These are phyloP conservation scores for Talaromyces wortmannii DNA, from an alignment of 495 filamentous ascomycete genomes.

Conservation along the genomic window DNA sequence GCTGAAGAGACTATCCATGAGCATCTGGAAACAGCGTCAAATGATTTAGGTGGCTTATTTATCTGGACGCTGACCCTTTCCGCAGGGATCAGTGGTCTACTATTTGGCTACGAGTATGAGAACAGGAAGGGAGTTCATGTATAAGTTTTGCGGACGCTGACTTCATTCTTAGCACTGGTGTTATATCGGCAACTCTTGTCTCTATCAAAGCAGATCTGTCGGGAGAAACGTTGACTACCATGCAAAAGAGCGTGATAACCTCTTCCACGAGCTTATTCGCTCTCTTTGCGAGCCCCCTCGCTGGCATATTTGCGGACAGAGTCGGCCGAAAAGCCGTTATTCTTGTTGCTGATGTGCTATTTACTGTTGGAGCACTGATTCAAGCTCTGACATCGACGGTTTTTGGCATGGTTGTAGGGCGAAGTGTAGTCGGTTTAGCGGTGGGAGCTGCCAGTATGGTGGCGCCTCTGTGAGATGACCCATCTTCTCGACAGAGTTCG, in stretches of 20 bases:
- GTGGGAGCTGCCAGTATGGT: slow-evolving; percentile 81
- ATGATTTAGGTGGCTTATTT: slow-evolving; percentile 31
- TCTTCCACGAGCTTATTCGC: slow-evolving; percentile 77
- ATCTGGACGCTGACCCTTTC: slow-evolving; percentile 74
- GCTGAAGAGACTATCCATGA: slow-evolving; percentile 9
- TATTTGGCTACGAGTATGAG: slow-evolving; percentile 76
- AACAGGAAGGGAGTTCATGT: not conserved
- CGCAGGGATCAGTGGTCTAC: slow-evolving; percentile 75
- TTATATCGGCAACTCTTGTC: slow-evolving; percentile 82
- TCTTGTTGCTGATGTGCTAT: slow-evolving; percentile 70
- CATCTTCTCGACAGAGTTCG: not conserved
- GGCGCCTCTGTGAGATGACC: slow-evolving; percentile 56
- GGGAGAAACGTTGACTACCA: slow-evolving; percentile 52
- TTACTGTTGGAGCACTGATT: slow-evolving; percentile 64
- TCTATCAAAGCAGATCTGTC: slow-evolving; percentile 74
- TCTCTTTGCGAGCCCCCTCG: slow-evolving; percentile 67
- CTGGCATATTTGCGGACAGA: slow-evolving; percentile 67
- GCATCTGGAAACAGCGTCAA: slow-evolving; percentile 1
- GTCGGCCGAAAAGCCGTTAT: slow-evolving; percentile 71
- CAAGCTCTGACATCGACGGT: slow-evolving; percentile 64
- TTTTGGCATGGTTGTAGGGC: slow-evolving; percentile 66
- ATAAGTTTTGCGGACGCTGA: slow-evolving; percentile 3
- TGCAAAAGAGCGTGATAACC: slow-evolving; percentile 81
- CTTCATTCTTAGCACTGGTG: slow-evolving; percentile 60
- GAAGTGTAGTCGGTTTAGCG: slow-evolving; percentile 72